These are phyloP conservation scores for Colletotrichum tanaceti DNA, from an alignment of 2,329 filamentous ascomycete species.

Conservation along the genomic window DNA sequence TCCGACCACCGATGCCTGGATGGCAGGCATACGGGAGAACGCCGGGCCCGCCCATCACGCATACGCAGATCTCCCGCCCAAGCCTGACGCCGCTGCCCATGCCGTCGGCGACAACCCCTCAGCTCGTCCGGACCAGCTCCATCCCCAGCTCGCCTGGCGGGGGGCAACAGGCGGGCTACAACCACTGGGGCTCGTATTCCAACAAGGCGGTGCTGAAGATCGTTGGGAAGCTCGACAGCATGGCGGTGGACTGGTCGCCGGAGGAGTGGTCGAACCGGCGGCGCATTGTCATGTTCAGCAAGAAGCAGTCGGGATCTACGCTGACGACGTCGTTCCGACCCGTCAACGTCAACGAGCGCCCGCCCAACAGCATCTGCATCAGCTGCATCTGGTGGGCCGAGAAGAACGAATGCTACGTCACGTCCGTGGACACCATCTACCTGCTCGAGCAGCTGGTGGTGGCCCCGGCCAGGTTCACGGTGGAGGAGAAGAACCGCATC, in stretches of 20 bases:
- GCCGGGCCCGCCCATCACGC: constrained; percentile 52
- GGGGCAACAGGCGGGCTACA: constrained; percentile 65
- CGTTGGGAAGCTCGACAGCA: constrained; percentile 83
- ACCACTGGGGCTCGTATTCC: constrained; percentile 84
- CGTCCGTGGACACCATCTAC: constrained; percentile 95
- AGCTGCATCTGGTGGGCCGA: constrained; percentile 98
- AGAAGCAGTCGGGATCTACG: constrained; percentile 83
- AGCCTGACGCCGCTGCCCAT: constrained; percentile 62
- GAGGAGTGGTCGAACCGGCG: constrained; percentile 85
- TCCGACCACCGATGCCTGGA: constrained; percentile 53
- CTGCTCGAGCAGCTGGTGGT: constrained; percentile 92
- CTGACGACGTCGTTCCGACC: constrained; percentile 84
- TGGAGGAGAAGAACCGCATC: constrained; percentile 98
- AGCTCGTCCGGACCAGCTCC: constrained; percentile 68
- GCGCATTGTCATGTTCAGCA: constrained; percentile 88
- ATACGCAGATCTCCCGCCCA: constrained; percentile 58
- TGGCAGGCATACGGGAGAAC: constrained; percentile 57
- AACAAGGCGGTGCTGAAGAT: constrained; percentile 88
- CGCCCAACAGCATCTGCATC: constrained; percentile 88
- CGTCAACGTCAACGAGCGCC: constrained; percentile 81
- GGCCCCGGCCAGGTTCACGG: constrained; percentile 80
- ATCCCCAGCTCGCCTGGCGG: constrained; percentile 55
- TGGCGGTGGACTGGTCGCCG: constrained; percentile 84
- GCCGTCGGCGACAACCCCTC: constrained; percentile 58
- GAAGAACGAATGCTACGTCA: constrained; percentile 90